Percentiles rank a stretch among this genome's conserved stretches.
Evolutionary conservation across 176 grass and related monocot genomes (phyloP).

Genomic region (Bonia amplexicaulis): DNA sequence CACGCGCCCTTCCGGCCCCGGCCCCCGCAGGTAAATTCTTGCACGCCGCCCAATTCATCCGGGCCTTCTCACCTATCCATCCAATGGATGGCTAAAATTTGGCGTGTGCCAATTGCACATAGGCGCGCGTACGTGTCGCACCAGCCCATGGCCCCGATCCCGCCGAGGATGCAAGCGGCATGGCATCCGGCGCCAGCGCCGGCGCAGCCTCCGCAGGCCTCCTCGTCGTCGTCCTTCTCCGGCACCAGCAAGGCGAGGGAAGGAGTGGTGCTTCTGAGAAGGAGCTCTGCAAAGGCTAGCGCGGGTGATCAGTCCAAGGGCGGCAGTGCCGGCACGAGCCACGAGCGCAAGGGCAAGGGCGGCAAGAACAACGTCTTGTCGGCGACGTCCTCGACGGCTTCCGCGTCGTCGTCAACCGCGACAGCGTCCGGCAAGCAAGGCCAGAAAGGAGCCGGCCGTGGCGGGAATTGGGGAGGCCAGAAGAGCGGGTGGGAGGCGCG

Average conservation of each 20-base stretch:
- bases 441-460: slow-evolving; percentile 33
- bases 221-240: background rate
- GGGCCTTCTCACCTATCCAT: too few species aligned
- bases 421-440: slow-evolving; percentile 33
- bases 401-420: background rate
- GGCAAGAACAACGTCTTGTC: background rate
- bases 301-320: slow-evolving; percentile 13
- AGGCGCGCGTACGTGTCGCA: slow-evolving; percentile 44
- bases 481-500: slow-evolving; percentile 52
- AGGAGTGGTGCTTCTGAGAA: slow-evolving; percentile 42
- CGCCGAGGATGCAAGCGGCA: slow-evolving; percentile 50
- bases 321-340: background rate
- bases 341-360: slow-evolving; percentile 33
- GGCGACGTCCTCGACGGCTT: background rate
- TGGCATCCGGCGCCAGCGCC: slow-evolving; percentile 23
- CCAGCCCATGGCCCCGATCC: slow-evolving; percentile 39
- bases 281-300: slow-evolving; percentile 8
- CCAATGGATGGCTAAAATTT: slow-evolving; percentile 15
- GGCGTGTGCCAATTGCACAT: slow-evolving; percentile 11
- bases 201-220: background rate
- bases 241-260: slow-evolving; percentile 14
- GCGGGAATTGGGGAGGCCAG: slow-evolving; percentile 27
- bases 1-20: slow-evolving; percentile 41
- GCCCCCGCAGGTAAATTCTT: slow-evolving; percentile 39
- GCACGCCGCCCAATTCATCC: background rate